Conservation (phyloP, 1,139 yeast genomes). For the Wickerhamiella infanticola region DNA sequence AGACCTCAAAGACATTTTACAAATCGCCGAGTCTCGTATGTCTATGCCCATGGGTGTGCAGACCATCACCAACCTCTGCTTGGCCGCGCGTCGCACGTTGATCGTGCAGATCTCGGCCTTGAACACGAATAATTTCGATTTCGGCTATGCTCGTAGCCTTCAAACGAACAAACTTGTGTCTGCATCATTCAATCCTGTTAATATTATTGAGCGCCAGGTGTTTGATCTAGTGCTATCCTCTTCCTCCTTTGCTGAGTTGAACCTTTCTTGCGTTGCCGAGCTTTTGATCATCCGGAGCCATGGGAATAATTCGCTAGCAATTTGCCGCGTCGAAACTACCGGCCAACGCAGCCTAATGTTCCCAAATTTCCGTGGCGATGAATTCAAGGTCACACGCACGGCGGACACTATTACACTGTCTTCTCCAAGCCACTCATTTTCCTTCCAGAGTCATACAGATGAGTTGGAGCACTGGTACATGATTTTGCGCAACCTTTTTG, state of each 20-base stretch:
- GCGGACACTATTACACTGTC: not conserved
- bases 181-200: slow-evolving; percentile 20
- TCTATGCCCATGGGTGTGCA: slow-evolving; percentile 5
- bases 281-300: slow-evolving; percentile 9
- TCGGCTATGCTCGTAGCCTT: slow-evolving; percentile 21
- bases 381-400: slow-evolving; percentile 4
- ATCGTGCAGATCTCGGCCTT: slow-evolving; percentile 1
- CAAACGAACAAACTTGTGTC: slow-evolving; percentile 18
- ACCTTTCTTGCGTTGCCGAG: slow-evolving; percentile 9
- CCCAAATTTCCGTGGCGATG: slow-evolving; percentile 12
- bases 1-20: slow-evolving; percentile 7
- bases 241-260: not conserved
- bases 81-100: slow-evolving; percentile 6
- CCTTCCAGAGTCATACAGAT: slow-evolving; percentile 2
- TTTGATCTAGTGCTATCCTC: slow-evolving; percentile 20
- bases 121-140: slow-evolving; percentile 15
- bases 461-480: slow-evolving; percentile 4
- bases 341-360: slow-evolving; percentile 10
- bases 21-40: slow-evolving; percentile 4
- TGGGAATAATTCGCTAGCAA: slow-evolving; percentile 4
- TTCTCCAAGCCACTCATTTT: not conserved
- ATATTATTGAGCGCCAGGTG: slow-evolving; percentile 21
- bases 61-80: slow-evolving; percentile 2
- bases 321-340: slow-evolving; percentile 8
- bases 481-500: slow-evolving; percentile 2